Conservation (phyloP, 768 basidiomycete species). For the Tulasnella sp. region DNA sequence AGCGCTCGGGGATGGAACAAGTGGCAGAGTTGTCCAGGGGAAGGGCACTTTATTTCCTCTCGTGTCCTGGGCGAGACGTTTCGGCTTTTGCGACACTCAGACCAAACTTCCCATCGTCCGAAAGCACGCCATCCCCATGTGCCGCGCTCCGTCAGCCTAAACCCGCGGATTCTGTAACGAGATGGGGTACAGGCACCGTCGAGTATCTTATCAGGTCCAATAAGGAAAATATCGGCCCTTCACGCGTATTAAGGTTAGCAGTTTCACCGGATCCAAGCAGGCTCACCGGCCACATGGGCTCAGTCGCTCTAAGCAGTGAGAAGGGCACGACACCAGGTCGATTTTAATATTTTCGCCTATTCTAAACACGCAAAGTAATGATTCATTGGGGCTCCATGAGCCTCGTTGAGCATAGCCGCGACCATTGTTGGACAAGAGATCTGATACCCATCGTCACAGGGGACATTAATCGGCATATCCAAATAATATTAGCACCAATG, state of each 20-base stretch:
- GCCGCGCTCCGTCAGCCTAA: neutral
- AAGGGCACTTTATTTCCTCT: neutral
- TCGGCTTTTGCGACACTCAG: neutral
- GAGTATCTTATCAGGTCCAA: neutral
- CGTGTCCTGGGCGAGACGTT: neutral
- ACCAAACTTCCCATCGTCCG: slow-evolving; percentile 1
- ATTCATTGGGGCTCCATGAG: too few relatives aligned
- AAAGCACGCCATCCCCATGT: slow-evolving; percentile 9
- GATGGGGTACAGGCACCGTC: neutral
- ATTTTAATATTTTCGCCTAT: too few relatives aligned
- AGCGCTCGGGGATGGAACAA: neutral
- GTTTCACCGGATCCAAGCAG: neutral
- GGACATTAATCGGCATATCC: too few relatives aligned
- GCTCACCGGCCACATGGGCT: neutral
- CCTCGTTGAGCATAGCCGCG: too few relatives aligned
- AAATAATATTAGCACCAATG: too few relatives aligned
- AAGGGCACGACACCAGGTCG: neutral
- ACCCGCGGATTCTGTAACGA: neutral
- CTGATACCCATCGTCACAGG: too few relatives aligned
- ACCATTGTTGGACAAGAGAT: too few relatives aligned
- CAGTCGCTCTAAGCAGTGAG: neutral
- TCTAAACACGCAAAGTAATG: too few relatives aligned
- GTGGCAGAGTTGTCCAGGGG: neutral
- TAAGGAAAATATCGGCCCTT: slow-evolving; percentile 3
- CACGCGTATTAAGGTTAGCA: neutral